Evolutionary conservation across 208 protist genomes (phyloP), one percentile per base, ranked within the genome.

Genomic region (Porcisia deanei): DNA sequence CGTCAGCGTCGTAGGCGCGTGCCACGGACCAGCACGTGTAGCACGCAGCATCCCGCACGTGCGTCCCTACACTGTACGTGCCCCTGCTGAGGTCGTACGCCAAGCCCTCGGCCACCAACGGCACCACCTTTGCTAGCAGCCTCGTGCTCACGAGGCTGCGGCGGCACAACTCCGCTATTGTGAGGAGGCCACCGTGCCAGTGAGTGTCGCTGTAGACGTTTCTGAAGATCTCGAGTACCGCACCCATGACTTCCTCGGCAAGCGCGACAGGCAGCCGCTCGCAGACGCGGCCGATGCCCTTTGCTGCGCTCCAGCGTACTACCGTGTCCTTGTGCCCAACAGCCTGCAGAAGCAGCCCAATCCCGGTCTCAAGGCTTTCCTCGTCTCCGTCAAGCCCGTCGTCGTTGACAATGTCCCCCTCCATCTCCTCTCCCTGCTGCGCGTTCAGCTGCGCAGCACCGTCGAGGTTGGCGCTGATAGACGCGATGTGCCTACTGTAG

Each of bases 21-120:
- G 98, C 99, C 41, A 99, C 96, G 41, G 98, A 98, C 99, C 99
- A 99, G 83, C 92, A 98, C 2, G 98, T 91, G 87, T 99, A 99
- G 81, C 98, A 99, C 63, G 98, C 98, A 34, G 99, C 96, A 86
- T 99, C 99, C 39, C 99, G 90, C 43, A 99, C 99, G 80, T 99
- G 92, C 1, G 97, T 87, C 2, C 99, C 99, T 22, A 99, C 98
- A 69, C 91, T 98, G 79, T 99, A 92, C 59, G 94, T 94, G 73
- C 98, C 98, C 72, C 93, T 94, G 70, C 79, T 89, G n/a, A 98
- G 82, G 76, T 99, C 98, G 82, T 98, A 99, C 16, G 65, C 69
- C 1, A 99, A 85, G 5, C 98, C 93, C 47, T 87, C 73, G 14
- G 88, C 76, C 10, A 99, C 80, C 14, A 92, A 16, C 7, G 81